Evolutionary conservation across 1,284 basidiomycete genomes (phyloP).

Genomic region (Fomitiporia mediterranea): DNA sequence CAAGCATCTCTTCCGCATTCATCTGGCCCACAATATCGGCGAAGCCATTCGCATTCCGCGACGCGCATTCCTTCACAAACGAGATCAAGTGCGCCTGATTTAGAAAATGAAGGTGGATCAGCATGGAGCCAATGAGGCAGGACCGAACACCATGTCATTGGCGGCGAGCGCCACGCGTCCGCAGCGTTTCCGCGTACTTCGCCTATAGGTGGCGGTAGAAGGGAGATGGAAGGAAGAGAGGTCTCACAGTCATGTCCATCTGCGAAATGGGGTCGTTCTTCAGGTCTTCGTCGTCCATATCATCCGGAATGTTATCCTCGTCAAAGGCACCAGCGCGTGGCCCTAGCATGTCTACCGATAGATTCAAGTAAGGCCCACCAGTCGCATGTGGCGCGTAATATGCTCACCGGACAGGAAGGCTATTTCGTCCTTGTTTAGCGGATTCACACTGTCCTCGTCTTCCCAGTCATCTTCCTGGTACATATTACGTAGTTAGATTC

Average conservation of each 20-base stretch:
- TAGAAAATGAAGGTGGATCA: slow-evolving; percentile 3
- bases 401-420: slow-evolving; percentile 47
- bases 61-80: slow-evolving; percentile 69
- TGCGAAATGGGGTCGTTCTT: slow-evolving; percentile 82
- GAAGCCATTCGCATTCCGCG: slow-evolving; percentile 63
- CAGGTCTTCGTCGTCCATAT: slow-evolving; percentile 81
- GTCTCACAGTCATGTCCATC: slow-evolving; percentile 80
- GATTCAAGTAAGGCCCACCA: neutral
- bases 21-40: slow-evolving; percentile 60
- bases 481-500: slow-evolving; percentile 8
- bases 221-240: neutral
- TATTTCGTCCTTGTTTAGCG: slow-evolving; percentile 57
- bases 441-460: slow-evolving; percentile 63
- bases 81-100: slow-evolving; percentile 57
- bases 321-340: slow-evolving; percentile 66
- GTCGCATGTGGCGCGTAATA: neutral
- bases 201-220: neutral
- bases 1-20: slow-evolving; percentile 61
- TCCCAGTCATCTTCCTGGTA: slow-evolving; percentile 82
- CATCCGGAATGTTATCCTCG: slow-evolving; percentile 64
- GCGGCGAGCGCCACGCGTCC: slow-evolving; percentile 8
- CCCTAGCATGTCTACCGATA: slow-evolving; percentile 51
- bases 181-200: neutral
- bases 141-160: neutral
- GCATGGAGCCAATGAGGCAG: slow-evolving; percentile 26